Base-by-base conservation (phyloP, 1,139 yeast genomes). In the Suhomyces atakaporum region DNA sequence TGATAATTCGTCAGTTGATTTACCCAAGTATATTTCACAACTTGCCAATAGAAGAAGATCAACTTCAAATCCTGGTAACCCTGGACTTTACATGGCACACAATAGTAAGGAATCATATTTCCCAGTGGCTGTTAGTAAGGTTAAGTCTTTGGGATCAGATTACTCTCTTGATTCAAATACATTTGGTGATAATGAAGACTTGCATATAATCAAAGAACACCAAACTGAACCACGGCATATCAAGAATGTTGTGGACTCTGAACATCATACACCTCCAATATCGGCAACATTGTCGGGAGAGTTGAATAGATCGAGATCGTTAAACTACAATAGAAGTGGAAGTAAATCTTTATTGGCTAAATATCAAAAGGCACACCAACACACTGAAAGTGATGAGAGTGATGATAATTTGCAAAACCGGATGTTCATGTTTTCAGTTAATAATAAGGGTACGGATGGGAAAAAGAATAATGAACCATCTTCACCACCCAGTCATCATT, bases 81-180 rank as follows among this genome's bases (percentile, higher is more conserved):
- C 62, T 2, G 41, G 49, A 3, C 52, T 47, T 2, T 29, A 44
- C 3, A 49, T 46, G 11, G 42, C 44, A 2, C 54, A 49, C 31
- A 47, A 49, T 27, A 49, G 54, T 3, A 53, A 54, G 26, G 65
- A 60, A 33, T 60, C 68, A 2, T 64, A 63, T 42, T 66, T 65
- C 48, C 66, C 68, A 4, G 46, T 44, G 33, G 40, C 50, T 1
- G 46, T 57, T 1, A 41, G 50, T 5, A 46, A 41, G 31, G 40
- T 48, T 32, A 43, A 40, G 22, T 53, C 56, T 3, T 38, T 46
- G n/a, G 43, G 39, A 2, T 46, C 57, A 6, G 57, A 48, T 10
- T 37, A 46, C 16, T 52, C 58, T 1, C 36, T 51, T 2, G 56
- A 46, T 24, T 46, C 53, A 1, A 39, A 33, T 12, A 28, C 25